Conservation (phyloP, 192 early-diverging fungal species). For the Linnemannia schmuckeri region DNA sequence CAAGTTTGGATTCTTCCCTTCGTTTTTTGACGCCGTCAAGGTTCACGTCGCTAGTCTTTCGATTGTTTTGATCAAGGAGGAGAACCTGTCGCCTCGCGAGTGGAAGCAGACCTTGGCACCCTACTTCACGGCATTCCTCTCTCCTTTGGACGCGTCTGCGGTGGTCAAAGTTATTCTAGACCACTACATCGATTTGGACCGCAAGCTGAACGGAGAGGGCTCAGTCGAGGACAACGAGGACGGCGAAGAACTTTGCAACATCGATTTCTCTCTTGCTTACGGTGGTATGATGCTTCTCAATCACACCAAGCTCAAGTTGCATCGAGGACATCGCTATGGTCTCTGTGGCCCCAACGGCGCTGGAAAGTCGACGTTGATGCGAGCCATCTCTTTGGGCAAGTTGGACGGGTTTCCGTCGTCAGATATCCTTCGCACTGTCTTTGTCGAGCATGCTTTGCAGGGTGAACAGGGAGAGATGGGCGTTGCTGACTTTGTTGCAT, state of each 20-base stretch:
- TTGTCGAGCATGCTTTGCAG: conserved; percentile 81
- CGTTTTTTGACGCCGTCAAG: conserved; percentile 63
- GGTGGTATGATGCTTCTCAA: conserved; percentile 83
- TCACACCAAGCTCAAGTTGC: conserved; percentile 69
- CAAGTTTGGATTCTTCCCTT: conserved; percentile 66
- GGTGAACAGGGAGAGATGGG: conserved; percentile 73
- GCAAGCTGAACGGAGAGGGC: conserved; percentile 57
- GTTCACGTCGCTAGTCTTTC: conserved; percentile 67
- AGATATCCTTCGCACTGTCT: conserved; percentile 78
- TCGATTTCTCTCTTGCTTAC: conserved; percentile 84
- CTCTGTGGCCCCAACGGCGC: conserved; percentile 86
- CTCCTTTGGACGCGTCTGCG: conserved; percentile 58
- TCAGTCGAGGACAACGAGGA: conserved; percentile 62
- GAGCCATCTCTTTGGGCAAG: conserved; percentile 82
- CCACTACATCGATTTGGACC: conserved; percentile 51
- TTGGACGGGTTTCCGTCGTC: conserved; percentile 83
- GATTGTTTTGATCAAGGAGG: conserved; percentile 69
- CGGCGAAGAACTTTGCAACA: conserved; percentile 63
- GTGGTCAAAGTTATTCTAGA: conserved; percentile 55
- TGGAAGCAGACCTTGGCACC: conserved; percentile 71
- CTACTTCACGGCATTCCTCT: conserved; percentile 70
- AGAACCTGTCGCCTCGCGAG: conserved; percentile 66
- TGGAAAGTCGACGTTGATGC: conserved; percentile 87
- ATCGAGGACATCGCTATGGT: conserved; percentile 84
- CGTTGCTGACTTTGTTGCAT: conserved; percentile 72